Base-by-base conservation (phyloP, 495 filamentous ascomycete genomes). In the Oidiodendron maius region DNA sequence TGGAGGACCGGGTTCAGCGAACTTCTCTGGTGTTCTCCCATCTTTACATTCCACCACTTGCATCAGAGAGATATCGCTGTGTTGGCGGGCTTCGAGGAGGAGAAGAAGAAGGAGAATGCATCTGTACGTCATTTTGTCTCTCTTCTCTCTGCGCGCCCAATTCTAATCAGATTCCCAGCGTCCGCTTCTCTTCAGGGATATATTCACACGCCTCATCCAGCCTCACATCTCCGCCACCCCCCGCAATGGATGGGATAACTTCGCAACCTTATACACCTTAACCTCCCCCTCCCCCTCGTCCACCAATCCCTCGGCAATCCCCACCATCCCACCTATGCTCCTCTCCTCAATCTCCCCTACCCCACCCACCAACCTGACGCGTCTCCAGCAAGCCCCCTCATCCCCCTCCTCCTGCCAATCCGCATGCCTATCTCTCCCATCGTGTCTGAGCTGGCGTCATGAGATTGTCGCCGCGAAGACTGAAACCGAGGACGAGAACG, bases 1-100 rank as follows among this genome's bases (percentile, higher is more conserved):
- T 15, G 23, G 28, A 49, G n/a, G 69, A 78, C 44, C 83, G 81
- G 80, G 84, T 81, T 59, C 68, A 76, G 24, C 76, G 77, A 9
- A 59, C 77, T 35, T 66, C 81, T 0, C 16, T 20, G 16, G 20
- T 40, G 38, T 12, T 5, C 26, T 12, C 26, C 26, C 26, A 12
- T 30, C 26, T 30, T 30, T 12, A 77, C 75, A 2, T 79, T 82
- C 74, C 81, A 84, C 57, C 76, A 81, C 56, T 66, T 84, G 54
- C 66, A 69, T 15, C 62, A 66, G 47, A 67, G 69, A 30, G 78
- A 81, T 48, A 65, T 80, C 35, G 72, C 67, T 44, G 56, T 56
- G 12, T 64, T 82, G 43, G 82, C 71, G 71, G 58, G 73, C 30
- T 81, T 75, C 53, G 75, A 79, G 18, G 23, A 46, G 18, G 15